phyloP scores from a whole-genome alignment of 306 rosid genomes.

The Vigna mungo region DNA sequence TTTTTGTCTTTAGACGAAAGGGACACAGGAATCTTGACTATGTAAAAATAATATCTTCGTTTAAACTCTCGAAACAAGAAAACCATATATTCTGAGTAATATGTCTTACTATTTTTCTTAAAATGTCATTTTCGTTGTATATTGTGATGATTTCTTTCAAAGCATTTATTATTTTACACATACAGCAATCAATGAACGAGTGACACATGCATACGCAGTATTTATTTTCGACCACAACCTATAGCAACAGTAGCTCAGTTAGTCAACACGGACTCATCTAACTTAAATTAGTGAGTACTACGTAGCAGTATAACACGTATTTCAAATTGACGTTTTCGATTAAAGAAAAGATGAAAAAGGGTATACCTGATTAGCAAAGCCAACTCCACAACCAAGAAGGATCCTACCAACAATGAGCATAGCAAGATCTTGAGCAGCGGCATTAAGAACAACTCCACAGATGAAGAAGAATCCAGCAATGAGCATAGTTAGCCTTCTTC shows the following conservation, averaged over 20 bases:
- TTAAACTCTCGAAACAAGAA: background rate
- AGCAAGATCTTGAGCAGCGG: slow-evolving; percentile 62
- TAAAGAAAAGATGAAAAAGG: background rate
- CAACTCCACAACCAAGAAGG: slow-evolving; percentile 85
- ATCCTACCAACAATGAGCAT: slow-evolving; percentile 73
- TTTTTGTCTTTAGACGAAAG: slow-evolving; percentile 17
- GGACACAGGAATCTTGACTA: slow-evolving; percentile 21
- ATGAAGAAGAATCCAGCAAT: slow-evolving; percentile 72
- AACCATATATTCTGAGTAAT: background rate
- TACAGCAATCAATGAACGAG: no score
- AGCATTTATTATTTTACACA: no score
- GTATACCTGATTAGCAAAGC: slow-evolving; percentile 94
- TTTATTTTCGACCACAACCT: background rate
- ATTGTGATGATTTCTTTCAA: no score
- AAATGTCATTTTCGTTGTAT: no score
- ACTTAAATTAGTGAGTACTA: background rate
- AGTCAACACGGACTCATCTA: background rate
- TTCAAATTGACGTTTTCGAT: no score
- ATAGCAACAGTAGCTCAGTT: no score
- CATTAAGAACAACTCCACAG: slow-evolving; percentile 56
- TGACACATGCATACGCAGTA: background rate
- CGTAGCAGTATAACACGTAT: no score
- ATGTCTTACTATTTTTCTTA: no score
- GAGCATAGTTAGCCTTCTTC: slow-evolving; percentile 74
- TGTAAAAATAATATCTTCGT: background rate